These are phyloP conservation scores for Claviceps maximensis DNA, from an alignment of 2,329 filamentous ascomycete genomes.

Conservation along the genomic window DNA sequence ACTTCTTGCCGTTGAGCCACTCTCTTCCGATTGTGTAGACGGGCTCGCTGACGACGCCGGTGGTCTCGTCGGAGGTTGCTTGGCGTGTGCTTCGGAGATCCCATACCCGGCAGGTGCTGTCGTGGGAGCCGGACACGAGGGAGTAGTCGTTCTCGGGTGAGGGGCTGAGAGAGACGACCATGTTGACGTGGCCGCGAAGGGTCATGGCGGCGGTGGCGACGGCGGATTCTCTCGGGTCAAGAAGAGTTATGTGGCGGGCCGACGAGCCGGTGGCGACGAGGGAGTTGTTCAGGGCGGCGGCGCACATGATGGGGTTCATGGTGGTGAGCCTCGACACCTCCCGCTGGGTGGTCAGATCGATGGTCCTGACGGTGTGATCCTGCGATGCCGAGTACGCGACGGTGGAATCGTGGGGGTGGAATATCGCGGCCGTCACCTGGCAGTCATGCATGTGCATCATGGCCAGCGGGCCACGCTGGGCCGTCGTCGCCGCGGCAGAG, in stretches of 20 bases:
- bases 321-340: slow-evolving; percentile 76
- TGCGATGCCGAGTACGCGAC: slow-evolving; percentile 85
- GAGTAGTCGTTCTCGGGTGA: slow-evolving; percentile 59
- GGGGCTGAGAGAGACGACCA: slow-evolving; percentile 37
- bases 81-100: slow-evolving; percentile 64
- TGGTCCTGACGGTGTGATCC: slow-evolving; percentile 82
- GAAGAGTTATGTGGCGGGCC: slow-evolving; percentile 77
- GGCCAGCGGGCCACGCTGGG: slow-evolving; percentile 69
- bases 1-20: slow-evolving; percentile 51
- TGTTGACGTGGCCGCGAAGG: slow-evolving; percentile 78
- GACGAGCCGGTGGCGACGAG: slow-evolving; percentile 63
- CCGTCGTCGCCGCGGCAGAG: slow-evolving; percentile 27
- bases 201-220: slow-evolving; percentile 73
- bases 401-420: slow-evolving; percentile 72
- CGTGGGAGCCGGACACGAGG: slow-evolving; percentile 81
- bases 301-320: slow-evolving; percentile 67
- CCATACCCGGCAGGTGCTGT: slow-evolving; percentile 89
- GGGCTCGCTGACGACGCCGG: slow-evolving; percentile 55
- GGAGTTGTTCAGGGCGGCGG: slow-evolving; percentile 56
- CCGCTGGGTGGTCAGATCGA: slow-evolving; percentile 71
- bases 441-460: slow-evolving; percentile 60
- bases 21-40: slow-evolving; percentile 66
- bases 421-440: slow-evolving; percentile 66
- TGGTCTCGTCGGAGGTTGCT: slow-evolving; percentile 44
- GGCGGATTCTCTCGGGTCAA: slow-evolving; percentile 74